Evolutionary conservation across 805 yeast species (phyloP), one percentile per base, ranked within the genome.

Genomic region (Metschnikowia colocasiae): DNA sequence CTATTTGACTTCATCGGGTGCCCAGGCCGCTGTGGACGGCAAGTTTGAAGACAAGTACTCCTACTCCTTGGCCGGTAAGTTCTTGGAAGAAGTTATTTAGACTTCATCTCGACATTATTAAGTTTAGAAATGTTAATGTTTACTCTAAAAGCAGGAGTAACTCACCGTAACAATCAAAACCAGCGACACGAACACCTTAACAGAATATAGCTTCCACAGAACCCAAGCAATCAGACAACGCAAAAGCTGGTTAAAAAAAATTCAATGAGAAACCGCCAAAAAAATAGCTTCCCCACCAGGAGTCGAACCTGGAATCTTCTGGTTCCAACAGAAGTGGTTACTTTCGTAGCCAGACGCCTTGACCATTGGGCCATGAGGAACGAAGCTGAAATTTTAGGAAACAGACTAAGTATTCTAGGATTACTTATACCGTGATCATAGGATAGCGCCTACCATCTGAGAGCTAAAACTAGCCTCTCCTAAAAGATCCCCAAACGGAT

Each of bases 361-460:
- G 81, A 78, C 83, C 83, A 79, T 79, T 79, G 81, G 83, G 83
- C 82, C 83, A 79, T 80, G 82, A 79, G 82, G 83, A 79, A 79
- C 75, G 74, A 70, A 69, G 74, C 72, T 39, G 45, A 38, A 38
- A 4, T 13, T 16, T 15, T 6, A 34, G 13, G 6, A 2, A 6
- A 16, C 10, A 22, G 23, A 22, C 6, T 22, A n/a, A n/a, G n/a
- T n/a, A n/a, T n/a, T n/a, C n/a, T n/a, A n/a, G n/a, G n/a, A n/a
- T 31, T 6, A 10, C 34, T 6, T 31, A 31, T 31, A 31, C 3
- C 6, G 6, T n/a, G 2, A 12, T 1, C n/a, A n/a, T n/a, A n/a
- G n/a, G n/a, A n/a, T n/a, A n/a, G n/a, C n/a, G n/a, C n/a, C n/a
- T n/a, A n/a, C n/a, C n/a, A n/a, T n/a, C n/a, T n/a, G n/a, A n/a